Percentiles rank a stretch among this genome's conserved stretches.
Conservation (phyloP, 495 filamentous ascomycete genomes). For the Penicillium chermesinum region DNA sequence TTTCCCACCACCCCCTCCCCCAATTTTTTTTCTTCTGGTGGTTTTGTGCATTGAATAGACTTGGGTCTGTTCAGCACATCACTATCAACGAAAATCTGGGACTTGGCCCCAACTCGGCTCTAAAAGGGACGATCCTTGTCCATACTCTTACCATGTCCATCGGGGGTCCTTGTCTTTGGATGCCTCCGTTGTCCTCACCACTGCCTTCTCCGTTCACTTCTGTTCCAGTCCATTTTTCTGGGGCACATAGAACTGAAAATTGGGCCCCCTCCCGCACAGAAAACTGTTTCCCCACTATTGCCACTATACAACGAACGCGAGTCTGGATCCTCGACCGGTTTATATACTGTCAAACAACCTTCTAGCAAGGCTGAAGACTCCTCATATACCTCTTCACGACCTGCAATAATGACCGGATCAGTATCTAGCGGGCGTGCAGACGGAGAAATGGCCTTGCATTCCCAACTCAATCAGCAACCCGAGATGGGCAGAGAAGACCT, state of each 20-base stretch:
- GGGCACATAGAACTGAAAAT: constrained; percentile 31
- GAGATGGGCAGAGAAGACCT: constrained; percentile 13
- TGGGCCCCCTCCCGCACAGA: constrained; percentile 24
- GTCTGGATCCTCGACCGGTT: constrained; percentile 8
- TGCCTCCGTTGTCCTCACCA: constrained; percentile 35
- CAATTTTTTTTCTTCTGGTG: constrained; percentile 1
- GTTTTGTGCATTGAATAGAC: constrained; percentile 4
- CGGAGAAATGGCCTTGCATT: constrained; percentile 13
- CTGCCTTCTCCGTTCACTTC: constrained; percentile 33
- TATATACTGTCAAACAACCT: constrained; percentile 28
- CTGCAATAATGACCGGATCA: constrained; percentile 12
- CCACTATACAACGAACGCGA: constrained; percentile 22
- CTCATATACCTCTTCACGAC: constrained; percentile 18
- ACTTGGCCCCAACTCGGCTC: neutral
- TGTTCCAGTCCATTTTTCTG: constrained; percentile 30
- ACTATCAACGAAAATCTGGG: neutral
- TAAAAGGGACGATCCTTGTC: constrained; percentile 1
- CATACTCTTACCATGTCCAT: constrained; percentile 35
- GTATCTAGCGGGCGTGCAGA: constrained; percentile 12
- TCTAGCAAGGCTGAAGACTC: constrained; percentile 36
- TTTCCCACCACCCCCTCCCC: constrained; percentile 5
- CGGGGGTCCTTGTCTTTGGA: constrained; percentile 41
- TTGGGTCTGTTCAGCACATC: neutral
- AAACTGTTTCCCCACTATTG: constrained; percentile 19
- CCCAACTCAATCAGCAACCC: neutral